phyloP scores from a whole-genome alignment of 148 eudicot species.

The Nyssa sinensis region DNA sequence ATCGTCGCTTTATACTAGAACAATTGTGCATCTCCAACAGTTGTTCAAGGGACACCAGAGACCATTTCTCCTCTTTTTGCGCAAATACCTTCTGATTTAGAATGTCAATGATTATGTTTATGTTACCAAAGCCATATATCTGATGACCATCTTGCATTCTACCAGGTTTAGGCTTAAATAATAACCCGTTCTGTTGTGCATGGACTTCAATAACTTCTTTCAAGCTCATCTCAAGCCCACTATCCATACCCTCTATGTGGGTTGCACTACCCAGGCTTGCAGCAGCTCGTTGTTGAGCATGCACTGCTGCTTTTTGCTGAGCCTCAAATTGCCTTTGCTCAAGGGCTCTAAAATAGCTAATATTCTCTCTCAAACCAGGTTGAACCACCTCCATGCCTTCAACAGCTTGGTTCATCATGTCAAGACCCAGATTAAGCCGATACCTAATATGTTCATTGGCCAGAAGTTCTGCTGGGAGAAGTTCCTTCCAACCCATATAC shows the following conservation, averaged over 20 bases:
- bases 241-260: constrained; percentile 24
- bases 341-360: constrained; percentile 39
- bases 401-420: constrained; percentile 71
- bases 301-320: constrained; percentile 45
- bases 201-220: constrained; percentile 55
- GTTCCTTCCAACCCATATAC: constrained; percentile 61
- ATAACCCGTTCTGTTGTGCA: constrained; percentile 47
- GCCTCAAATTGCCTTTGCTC: constrained; percentile 56
- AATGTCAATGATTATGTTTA: constrained; percentile 52
- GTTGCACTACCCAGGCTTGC: constrained; percentile 14
- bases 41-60: constrained; percentile 51
- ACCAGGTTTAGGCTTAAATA: constrained; percentile 64
- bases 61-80: constrained; percentile 44
- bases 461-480: constrained; percentile 45
- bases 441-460: constrained; percentile 47
- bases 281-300: constrained; percentile 27
- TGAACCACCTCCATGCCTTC: constrained; percentile 57
- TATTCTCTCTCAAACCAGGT: constrained; percentile 54
- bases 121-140: constrained; percentile 62
- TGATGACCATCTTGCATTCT: constrained; percentile 58
- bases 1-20: constrained; percentile 26
- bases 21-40: constrained; percentile 40
- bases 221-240: constrained; percentile 52
- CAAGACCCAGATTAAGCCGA: constrained; percentile 40
- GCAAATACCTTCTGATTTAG: constrained; percentile 54